phyloP scores from a whole-genome alignment of 2,329 filamentous ascomycete species.

The Fusarium robinianum region DNA sequence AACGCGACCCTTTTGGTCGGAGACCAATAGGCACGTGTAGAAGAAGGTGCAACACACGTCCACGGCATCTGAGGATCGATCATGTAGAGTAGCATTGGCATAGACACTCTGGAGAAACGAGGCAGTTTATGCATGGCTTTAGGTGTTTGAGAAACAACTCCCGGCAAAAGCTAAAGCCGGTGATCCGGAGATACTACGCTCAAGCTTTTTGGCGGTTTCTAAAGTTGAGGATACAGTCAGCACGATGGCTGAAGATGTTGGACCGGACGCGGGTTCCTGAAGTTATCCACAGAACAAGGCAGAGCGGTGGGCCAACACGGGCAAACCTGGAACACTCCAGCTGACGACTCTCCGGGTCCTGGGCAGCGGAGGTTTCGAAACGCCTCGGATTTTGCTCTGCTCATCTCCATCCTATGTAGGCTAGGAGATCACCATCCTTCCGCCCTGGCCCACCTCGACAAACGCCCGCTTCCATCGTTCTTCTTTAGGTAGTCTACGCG shows the following conservation, averaged over 20 bases:
- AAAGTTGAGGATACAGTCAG: constrained; percentile 8
- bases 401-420: constrained; percentile 28
- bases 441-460: constrained; percentile 24
- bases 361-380: constrained; percentile 36
- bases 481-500: not conserved
- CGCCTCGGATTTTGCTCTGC: constrained; percentile 21
- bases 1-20: constrained; percentile 17
- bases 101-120: no score
- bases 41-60: constrained; percentile 11
- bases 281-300: no score
- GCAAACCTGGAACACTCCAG: no score
- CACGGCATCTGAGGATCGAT: no score
- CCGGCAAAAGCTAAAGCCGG: constrained; percentile 7
- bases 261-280: no score
- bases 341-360: no score
- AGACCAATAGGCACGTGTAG: constrained; percentile 18
- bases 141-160: constrained; percentile 1
- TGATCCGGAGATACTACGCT: constrained; percentile 9
- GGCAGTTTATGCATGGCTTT: constrained; percentile 19
- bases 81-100: no score
- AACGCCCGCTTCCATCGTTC: constrained; percentile 7
- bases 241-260: not conserved
- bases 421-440: constrained; percentile 18
- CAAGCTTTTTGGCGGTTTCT: constrained; percentile 9
- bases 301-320: no score